These are phyloP conservation scores for Barbatosphaeria neglecta DNA, from an alignment of 495 filamentous ascomycete species.

Conservation along the genomic window DNA sequence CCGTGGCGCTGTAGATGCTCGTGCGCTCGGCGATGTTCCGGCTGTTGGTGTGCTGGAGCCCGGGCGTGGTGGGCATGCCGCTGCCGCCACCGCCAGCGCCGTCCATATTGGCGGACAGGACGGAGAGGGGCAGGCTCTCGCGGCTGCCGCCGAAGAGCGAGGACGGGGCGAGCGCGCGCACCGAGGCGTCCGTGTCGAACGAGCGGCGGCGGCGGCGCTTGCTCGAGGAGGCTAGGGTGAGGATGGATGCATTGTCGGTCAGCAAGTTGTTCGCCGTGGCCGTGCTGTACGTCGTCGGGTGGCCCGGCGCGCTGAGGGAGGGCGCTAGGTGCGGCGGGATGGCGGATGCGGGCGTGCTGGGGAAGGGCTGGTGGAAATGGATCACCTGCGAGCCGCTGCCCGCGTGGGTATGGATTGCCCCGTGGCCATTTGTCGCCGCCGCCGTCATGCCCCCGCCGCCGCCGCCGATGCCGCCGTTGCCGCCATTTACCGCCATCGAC, in stretches of 20 bases:
- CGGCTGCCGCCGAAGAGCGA: slow-evolving; percentile 82
- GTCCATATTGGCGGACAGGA: slow-evolving; percentile 69
- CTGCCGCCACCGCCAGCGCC: slow-evolving; percentile 14
- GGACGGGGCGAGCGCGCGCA: slow-evolving; percentile 83
- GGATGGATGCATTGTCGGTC: slow-evolving; percentile 89
- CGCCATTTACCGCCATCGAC: slow-evolving; percentile 61
- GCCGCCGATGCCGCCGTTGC: too few relatives aligned
- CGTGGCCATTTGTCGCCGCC: slow-evolving; percentile 17
- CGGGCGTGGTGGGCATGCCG: slow-evolving; percentile 21
- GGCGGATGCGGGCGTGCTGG: slow-evolving; percentile 61
- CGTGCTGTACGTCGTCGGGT: slow-evolving; percentile 73
- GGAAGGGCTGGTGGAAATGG: slow-evolving; percentile 89
- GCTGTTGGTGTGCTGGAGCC: slow-evolving; percentile 45
- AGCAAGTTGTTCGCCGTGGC: slow-evolving; percentile 88
- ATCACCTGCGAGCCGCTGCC: slow-evolving; percentile 42
- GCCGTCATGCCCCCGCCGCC: slow-evolving; percentile 47
- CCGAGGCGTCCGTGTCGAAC: slow-evolving; percentile 90
- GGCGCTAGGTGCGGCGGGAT: slow-evolving; percentile 68
- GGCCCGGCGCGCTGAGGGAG: slow-evolving; percentile 32
- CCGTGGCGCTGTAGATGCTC: slow-evolving; percentile 76
- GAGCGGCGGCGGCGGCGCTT: slow-evolving; percentile 81
- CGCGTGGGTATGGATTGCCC: slow-evolving; percentile 18
- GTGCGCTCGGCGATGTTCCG: slow-evolving; percentile 64
- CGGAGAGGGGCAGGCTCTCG: slow-evolving; percentile 79
- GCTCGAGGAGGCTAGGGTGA: slow-evolving; percentile 92